Conservation (phyloP, 164 flowering plant genomes). For the Protea cynaroides region DNA sequence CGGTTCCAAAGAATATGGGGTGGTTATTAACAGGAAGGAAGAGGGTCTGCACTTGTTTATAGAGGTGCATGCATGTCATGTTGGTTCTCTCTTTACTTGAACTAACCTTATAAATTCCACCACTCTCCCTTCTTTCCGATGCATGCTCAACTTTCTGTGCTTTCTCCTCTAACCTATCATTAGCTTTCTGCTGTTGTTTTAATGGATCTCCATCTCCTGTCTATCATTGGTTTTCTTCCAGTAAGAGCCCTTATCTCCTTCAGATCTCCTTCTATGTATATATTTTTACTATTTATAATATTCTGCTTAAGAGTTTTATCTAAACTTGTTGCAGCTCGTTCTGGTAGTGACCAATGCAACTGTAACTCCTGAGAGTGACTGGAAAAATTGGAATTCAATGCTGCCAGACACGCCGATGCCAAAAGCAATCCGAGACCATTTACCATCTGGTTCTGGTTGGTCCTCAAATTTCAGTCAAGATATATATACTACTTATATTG, state of each 20-base stretch:
- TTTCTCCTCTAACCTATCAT: not conserved
- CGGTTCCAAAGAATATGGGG: no score
- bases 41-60: no score
- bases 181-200: not conserved
- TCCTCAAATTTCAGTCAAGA: not conserved
- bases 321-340: slow-evolving; percentile 16
- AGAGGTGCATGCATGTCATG: no score
- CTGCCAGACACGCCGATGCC: slow-evolving; percentile 40
- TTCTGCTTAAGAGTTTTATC: no score
- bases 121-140: not conserved
- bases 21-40: no score
- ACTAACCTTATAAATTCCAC: slow-evolving; percentile 8
- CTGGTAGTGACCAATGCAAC: slow-evolving; percentile 21
- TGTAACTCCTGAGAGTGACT: slow-evolving; percentile 24
- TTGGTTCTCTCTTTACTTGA: no score
- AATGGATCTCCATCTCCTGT: slow-evolving; percentile 22
- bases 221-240: slow-evolving; percentile 19
- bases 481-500: no score
- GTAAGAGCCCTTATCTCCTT: slow-evolving; percentile 16
- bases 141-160: not conserved
- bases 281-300: no score
- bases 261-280: no score
- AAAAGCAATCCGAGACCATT: slow-evolving; percentile 19
- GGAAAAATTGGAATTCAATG: slow-evolving; percentile 32
- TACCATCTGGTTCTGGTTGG: slow-evolving; percentile 17